Percentiles rank a stretch among this genome's conserved stretches.
phyloP scores from a whole-genome alignment of 1,284 basidiomycete genomes.

The Boletellus sp. region DNA sequence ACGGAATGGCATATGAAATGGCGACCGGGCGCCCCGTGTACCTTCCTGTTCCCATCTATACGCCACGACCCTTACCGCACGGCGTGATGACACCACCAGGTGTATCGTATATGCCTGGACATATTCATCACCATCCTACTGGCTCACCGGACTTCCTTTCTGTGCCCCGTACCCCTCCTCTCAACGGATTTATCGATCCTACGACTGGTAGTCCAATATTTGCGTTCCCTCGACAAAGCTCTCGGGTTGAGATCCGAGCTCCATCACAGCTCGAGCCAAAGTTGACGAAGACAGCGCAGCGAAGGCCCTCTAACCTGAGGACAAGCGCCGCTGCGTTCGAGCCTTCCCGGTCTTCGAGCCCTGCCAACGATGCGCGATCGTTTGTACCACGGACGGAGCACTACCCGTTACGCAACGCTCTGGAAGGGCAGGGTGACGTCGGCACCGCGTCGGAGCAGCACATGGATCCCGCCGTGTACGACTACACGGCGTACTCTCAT shows the following conservation, averaged over 20 bases:
- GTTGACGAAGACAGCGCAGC: constrained; percentile 30
- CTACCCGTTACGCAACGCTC: constrained; percentile 19
- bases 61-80: constrained; percentile 59
- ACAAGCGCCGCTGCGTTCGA: constrained; percentile 47
- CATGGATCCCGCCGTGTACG: constrained; percentile 42
- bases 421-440: constrained; percentile 18
- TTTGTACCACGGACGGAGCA: constrained; percentile 9
- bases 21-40: constrained; percentile 75
- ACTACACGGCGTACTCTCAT: constrained; percentile 53
- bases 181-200: constrained; percentile 60
- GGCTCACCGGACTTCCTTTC: constrained; percentile 58
- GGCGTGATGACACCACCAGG: constrained; percentile 44
- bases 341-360: constrained; percentile 34
- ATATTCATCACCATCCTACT: constrained; percentile 55
- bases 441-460: constrained; percentile 21
- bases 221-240: constrained; percentile 65
- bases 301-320: constrained; percentile 40
- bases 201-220: constrained; percentile 62
- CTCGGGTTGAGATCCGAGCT: constrained; percentile 72
- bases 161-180: constrained; percentile 53
- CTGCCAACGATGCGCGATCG: constrained; percentile 12
- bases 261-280: constrained; percentile 42
- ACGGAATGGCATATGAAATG: constrained; percentile 74
- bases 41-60: constrained; percentile 60
- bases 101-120: constrained; percentile 40